phyloP scores from a whole-genome alignment of 495 filamentous ascomycete species.

The Aspergillus sclerotiicarbonarius region DNA sequence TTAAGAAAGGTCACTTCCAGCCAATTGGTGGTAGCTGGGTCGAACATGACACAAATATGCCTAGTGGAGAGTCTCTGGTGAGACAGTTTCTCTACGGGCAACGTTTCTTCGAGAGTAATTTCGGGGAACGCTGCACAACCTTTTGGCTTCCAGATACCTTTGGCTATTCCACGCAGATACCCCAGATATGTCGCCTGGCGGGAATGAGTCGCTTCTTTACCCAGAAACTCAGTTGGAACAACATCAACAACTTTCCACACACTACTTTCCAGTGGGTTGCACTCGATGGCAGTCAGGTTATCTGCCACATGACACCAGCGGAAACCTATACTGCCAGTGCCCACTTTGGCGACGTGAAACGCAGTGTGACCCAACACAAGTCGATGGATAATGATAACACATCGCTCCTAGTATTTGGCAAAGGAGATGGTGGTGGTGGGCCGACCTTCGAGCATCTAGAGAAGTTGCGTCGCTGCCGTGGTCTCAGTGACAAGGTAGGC shows the following conservation, averaged over 20 bases:
- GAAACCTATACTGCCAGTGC: conserved; percentile 95
- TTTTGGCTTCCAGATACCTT: conserved; percentile 99
- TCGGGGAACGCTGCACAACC: conserved; percentile 82
- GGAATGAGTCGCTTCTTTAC: conserved; percentile 97
- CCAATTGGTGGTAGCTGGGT: conserved; percentile 98
- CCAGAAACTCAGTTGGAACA: conserved; percentile 95
- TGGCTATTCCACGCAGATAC: conserved; percentile 91
- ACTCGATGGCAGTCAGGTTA: conserved; percentile 89
- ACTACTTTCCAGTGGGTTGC: conserved; percentile 98
- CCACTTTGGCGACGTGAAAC: conserved; percentile 91
- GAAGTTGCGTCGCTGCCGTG: conserved; percentile 91
- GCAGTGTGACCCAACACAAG: conserved; percentile 90
- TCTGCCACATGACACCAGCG: conserved; percentile 93
- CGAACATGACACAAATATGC: conserved; percentile 97
- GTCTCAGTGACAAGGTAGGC: conserved; percentile 84
- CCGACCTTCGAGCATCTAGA: conserved; percentile 93
- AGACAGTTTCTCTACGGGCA: conserved; percentile 96
- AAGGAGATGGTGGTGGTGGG: conserved; percentile 93
- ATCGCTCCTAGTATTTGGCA: conserved; percentile 88
- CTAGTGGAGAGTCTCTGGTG: conserved; percentile 88
- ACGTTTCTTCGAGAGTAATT: conserved; percentile 89
- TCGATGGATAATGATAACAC: conserved; percentile 87
- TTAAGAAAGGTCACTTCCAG: conserved; percentile 87
- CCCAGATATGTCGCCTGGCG: conserved; percentile 84
- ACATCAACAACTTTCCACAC: conserved; percentile 98